Conservation (phyloP, 805 yeast genomes). For the Dipodascus geniculatus region DNA sequence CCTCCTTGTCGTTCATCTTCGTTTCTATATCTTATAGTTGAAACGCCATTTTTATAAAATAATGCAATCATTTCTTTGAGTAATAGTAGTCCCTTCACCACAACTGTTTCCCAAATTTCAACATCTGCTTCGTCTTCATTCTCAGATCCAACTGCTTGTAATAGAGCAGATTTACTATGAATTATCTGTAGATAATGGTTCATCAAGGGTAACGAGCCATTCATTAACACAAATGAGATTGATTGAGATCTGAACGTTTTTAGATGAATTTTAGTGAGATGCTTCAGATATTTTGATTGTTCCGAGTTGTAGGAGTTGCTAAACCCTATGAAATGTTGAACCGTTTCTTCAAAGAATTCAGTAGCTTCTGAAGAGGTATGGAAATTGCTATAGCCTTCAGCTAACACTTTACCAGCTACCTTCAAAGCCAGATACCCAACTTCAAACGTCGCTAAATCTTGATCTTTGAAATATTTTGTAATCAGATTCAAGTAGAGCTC, state of each 20-base stretch:
- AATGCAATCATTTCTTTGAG: conserved; percentile 54
- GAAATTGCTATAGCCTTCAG: conserved; percentile 65
- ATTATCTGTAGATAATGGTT: conserved; percentile 47
- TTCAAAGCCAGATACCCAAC: conserved; percentile 71
- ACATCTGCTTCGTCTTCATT: conserved; percentile 38
- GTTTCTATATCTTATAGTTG: conserved; percentile 42
- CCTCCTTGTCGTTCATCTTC: conserved; percentile 56
- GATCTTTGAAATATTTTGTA: conserved; percentile 39
- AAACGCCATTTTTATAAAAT: conserved; percentile 54
- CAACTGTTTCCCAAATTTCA: conserved; percentile 64
- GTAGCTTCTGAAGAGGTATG: conserved; percentile 44
- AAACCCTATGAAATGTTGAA: conserved; percentile 49
- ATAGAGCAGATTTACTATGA: conserved; percentile 46
- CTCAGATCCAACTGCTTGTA: conserved; percentile 11
- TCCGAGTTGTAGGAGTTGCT: conserved; percentile 37
- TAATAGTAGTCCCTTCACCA: conserved; percentile 44
- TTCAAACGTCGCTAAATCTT: conserved; percentile 45
- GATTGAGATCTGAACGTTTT: conserved; percentile 50
- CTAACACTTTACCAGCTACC: conserved; percentile 56
- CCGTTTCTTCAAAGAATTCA: conserved; percentile 47
- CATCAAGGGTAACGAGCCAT: conserved; percentile 50
- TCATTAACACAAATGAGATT: conserved; percentile 57
- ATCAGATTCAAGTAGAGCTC: conserved; percentile 49
- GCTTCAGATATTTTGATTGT: conserved; percentile 47
- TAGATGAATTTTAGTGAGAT: conserved; percentile 64